A percentile compares a stretch with the other conserved stretches of the same genome.
phyloP scores from a whole-genome alignment of 805 yeast genomes.

The Candida tallmaniae region DNA sequence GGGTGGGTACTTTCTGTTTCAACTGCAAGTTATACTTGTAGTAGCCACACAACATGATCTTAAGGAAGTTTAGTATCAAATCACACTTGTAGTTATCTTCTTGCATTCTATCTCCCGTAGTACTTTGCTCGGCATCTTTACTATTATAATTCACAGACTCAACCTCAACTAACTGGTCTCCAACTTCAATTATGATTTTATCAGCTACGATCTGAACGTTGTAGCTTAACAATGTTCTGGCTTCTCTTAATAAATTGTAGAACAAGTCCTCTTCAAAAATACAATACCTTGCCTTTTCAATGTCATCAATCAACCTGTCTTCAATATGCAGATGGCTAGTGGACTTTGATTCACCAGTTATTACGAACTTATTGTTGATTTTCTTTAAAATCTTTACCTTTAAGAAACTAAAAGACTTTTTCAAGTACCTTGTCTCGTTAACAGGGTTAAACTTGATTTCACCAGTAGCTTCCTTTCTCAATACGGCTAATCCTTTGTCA shows the following conservation, averaged over 20 bases:
- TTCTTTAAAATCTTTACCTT: conserved; percentile 57
- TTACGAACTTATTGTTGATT: conserved; percentile 47
- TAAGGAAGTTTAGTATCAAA: conserved; percentile 47
- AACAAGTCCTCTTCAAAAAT: conserved; percentile 89
- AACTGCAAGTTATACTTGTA: conserved; percentile 44
- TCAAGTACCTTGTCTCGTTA: conserved; percentile 24
- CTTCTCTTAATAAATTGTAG: conserved; percentile 72
- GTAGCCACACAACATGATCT: conserved; percentile 57
- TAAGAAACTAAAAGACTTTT: conserved; percentile 43
- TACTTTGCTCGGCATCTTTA: conserved; percentile 15
- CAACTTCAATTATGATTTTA: conserved; percentile 60
- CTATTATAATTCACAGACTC: conserved; percentile 50
- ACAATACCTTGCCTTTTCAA: conserved; percentile 64
- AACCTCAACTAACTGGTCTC: conserved; percentile 65
- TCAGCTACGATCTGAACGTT: conserved; percentile 64
- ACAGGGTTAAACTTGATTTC: conserved; percentile 32
- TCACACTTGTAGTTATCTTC: conserved; percentile 45
- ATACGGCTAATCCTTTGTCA: conserved; percentile 72
- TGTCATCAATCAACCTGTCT: conserved; percentile 41
- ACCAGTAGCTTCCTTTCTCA: conserved; percentile 40
- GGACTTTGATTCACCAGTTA: conserved; percentile 53
- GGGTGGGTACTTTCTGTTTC: conserved; percentile 44
- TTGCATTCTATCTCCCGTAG: conserved; percentile 7
- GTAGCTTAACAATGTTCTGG: conserved; percentile 60
- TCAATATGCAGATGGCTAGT: conserved; percentile 1